Conservation (phyloP, 2,329 filamentous ascomycete species). For the Lasiodiplodia theobromae region DNA sequence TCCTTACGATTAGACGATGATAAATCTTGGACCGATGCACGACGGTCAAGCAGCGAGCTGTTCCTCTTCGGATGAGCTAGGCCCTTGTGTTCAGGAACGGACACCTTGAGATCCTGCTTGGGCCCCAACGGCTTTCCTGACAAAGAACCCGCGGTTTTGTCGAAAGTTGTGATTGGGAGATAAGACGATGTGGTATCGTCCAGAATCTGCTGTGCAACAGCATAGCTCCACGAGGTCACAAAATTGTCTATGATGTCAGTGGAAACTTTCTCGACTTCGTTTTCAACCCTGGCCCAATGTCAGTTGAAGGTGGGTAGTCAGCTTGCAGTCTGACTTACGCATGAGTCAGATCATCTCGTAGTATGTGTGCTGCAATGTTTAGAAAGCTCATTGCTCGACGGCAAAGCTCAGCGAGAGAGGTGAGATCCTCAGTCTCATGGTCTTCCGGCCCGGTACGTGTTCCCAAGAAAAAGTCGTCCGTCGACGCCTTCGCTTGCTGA, state of each 20-base stretch:
- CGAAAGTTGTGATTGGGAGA: conserved; percentile 64
- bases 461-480: conserved; percentile 43
- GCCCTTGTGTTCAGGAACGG: conserved; percentile 72
- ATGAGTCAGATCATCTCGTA: conserved; percentile 78
- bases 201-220: conserved; percentile 76
- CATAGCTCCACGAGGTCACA: conserved; percentile 79
- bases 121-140: conserved; percentile 53
- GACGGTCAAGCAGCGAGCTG: conserved; percentile 63
- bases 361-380: conserved; percentile 76
- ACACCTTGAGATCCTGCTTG: conserved; percentile 65
- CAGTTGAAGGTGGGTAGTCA: conserved; percentile 29
- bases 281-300: conserved; percentile 41
- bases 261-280: conserved; percentile 41
- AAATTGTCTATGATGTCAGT: conserved; percentile 72
- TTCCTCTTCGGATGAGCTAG: conserved; percentile 73
- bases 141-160: conserved; percentile 37
- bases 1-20: conserved; percentile 42
- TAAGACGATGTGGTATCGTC: conserved; percentile 75
- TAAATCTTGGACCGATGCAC: conserved; percentile 40
- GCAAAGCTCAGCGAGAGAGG: conserved; percentile 85
- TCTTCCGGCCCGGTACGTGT: conserved; percentile 35
- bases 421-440: conserved; percentile 75
- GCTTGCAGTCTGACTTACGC: conserved; percentile 52
- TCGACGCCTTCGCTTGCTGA: conserved; percentile 37
- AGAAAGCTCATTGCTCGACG: conserved; percentile 84